Evolutionary conservation across 108 stramenopile genomes (phyloP), one percentile per base, ranked within the genome.

Genomic region (Epipyxis sp.): DNA sequence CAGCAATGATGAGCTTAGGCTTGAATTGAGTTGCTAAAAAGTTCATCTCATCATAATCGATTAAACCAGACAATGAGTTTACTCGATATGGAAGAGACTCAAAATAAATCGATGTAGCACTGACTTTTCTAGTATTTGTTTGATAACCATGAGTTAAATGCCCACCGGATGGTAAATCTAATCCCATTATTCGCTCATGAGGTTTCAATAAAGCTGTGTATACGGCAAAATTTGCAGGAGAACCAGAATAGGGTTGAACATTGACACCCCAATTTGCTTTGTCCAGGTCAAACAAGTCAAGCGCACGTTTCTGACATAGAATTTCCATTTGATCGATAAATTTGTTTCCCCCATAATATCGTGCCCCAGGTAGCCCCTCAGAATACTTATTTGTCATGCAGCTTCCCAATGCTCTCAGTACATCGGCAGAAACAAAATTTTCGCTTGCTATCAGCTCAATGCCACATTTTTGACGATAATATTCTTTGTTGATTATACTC

Each of bases 381-480:
- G 81, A 80, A 69, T 86, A 86, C 80, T 86, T 86, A 50, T 86
- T 86, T n/a, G 84, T 83, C 85, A 86, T 82, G 1, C 81, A 68
- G 0, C 78, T 80, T 41, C 85, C 85, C 29, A 86, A 62, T n/a
- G 84, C 83, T 2, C 59, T 80, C 40, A 85, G 30, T 16, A 85
- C 84, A 3, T 78, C 61, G 20, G 41, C 41, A 42, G 84, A 85
- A n/a, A 54, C 83, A 44, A 85, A 85, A 59, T 85, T 85, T 41
- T 85, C 84, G 79, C 82, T 83, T 37, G 84, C 84, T 40, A 86
- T 86, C 0, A 86, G 78, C 69, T 86, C 86, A 69, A 86, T 86
- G 58, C 84, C 79, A 42, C 46, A 43, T 32, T 77, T 45, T 80
- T 85, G 74, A 25, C 58, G 41, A 40, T 62, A 1, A 34, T 62